Percentiles rank a stretch among this genome's conserved stretches.
Evolutionary conservation across 768 basidiomycete species (phyloP).

Genomic region (Pisolithus albus): DNA sequence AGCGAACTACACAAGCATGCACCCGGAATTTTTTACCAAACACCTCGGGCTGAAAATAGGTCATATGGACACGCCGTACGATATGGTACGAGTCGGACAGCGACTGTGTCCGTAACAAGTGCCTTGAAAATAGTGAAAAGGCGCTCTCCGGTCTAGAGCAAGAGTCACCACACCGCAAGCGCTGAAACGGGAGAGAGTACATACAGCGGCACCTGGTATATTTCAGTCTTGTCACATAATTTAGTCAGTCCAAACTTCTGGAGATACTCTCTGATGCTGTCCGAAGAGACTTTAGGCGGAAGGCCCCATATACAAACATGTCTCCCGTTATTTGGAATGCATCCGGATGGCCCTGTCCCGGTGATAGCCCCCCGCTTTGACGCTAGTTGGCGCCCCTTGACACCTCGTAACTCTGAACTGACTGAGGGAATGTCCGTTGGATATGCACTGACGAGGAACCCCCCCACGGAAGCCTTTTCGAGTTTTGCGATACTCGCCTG

Average conservation of each 20-base stretch:
- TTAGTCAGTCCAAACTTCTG: constrained; percentile 38
- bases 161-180: constrained; percentile 1
- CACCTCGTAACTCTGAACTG: constrained; percentile 30
- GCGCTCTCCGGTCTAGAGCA: constrained; percentile 27
- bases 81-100: constrained; percentile 64
- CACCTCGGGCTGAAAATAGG: constrained; percentile 32
- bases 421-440: constrained; percentile 22
- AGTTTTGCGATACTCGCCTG: constrained; percentile 37
- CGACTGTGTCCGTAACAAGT: constrained; percentile 48
- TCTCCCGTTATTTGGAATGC: constrained; percentile 40
- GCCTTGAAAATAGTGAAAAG: constrained; percentile 45
- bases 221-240: constrained; percentile 35
- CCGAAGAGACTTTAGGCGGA: constrained; percentile 39
- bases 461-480: constrained; percentile 38
- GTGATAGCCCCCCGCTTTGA: constrained; percentile 29
- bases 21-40: constrained; percentile 37
- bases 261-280: constrained; percentile 35
- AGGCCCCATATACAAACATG: constrained; percentile 58
- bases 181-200: constrained; percentile 20
- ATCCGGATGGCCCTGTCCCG: constrained; percentile 45
- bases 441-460: constrained; percentile 34
- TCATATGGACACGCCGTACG: constrained; percentile 57
- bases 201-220: constrained; percentile 47
- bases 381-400: constrained; percentile 34
- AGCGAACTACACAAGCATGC: constrained; percentile 47